phyloP scores from a whole-genome alignment of 2,329 filamentous ascomycete species.

The Gnomoniopsis smithogilvyi region DNA sequence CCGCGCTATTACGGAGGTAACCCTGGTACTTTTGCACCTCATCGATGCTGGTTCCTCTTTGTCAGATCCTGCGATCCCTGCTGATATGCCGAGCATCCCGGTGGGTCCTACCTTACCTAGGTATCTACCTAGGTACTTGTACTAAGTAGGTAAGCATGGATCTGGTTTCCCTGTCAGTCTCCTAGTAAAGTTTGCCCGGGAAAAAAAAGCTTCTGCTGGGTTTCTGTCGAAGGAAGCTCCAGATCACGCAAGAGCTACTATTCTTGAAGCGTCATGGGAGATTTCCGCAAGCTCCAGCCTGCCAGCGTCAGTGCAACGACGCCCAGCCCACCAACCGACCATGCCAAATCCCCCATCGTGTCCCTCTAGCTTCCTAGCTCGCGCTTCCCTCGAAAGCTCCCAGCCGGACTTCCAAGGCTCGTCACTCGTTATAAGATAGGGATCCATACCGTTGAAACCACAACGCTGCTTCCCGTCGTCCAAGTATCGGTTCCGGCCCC shows the following conservation, averaged over 20 bases:
- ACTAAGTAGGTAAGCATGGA: conserved; percentile 11
- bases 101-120: conserved; percentile 2
- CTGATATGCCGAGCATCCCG: conserved; percentile 1
- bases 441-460: not conserved
- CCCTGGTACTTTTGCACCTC: no score
- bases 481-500: not conserved
- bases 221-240: no score
- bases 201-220: not conserved
- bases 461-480: not conserved
- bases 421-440: not conserved
- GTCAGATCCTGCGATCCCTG: not conserved
- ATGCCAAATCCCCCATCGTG: not conserved
- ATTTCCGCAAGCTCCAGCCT: not conserved
- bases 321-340: not conserved
- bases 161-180: not conserved
- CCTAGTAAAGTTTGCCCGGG: no score
- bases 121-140: no score
- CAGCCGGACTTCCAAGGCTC: no score
- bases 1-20: no score
- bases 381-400: no score
- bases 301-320: not conserved
- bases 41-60: no score
- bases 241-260: conserved; percentile 13
- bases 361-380: no score
- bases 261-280: conserved; percentile 3